Evolutionary conservation across 2,329 filamentous ascomycete species (phyloP), one percentile per base, ranked within the genome.

Genomic region (Ophiostoma australiae): DNA sequence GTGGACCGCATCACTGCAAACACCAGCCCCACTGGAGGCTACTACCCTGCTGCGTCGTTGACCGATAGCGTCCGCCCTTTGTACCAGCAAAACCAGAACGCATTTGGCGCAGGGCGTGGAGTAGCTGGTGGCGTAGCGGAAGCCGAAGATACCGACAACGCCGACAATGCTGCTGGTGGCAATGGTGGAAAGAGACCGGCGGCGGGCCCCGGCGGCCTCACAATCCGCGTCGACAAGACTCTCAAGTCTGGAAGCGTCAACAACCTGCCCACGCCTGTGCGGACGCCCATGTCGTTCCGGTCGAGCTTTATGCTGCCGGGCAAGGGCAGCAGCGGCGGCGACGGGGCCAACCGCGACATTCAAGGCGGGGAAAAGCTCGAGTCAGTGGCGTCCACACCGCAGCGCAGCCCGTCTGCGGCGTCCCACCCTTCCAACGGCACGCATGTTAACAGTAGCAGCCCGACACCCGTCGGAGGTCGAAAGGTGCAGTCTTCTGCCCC

Each of bases 281-380:
- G 89, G 78, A 93, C 92, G 0, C 89, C 91, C 5, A 85, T 88
- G 39, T 94, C 92, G 2, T 92, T 94, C 78, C 85, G 90, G 70
- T 92, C 91, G 11, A 91, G 86, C 75, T 93, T 96, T 76, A 85
- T 91, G 78, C 33, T 66, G 35, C 20, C 35, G 35, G 63, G 63
- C 63, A 84, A 86, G 80, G 41, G 70, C 41, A 86, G 86, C 71
- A 69, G 66, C 20, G 86, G 86, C 71, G 80, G 79, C 75, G 80
- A 80, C 79, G 79, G 83, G 77, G 79, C 84, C 68, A 84, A 86
- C 75, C 83, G 88, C 72, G 86, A 86, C 73, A 85, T 85, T 69
- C 84, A 89, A 70, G 90, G 90, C 23, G 91, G 91, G 71, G 92
- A 95, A 78, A 94, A 94, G 79, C 83, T 97, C n/a, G 89, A 91